These are phyloP conservation scores for Populus davidiana DNA, from an alignment of 345 rosid genomes.

Conservation along the genomic window DNA sequence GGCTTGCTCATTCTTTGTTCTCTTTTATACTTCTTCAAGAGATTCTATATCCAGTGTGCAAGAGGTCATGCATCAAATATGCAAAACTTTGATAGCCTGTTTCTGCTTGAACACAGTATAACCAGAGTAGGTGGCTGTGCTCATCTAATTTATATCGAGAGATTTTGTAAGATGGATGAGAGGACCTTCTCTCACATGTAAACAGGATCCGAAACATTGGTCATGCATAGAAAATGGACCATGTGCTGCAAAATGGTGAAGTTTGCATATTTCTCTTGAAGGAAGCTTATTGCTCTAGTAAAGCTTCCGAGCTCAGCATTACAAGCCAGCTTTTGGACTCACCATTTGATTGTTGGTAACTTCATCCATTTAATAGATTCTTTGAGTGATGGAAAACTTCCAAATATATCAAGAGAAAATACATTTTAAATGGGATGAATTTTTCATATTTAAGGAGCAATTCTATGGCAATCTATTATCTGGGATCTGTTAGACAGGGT, in stretches of 20 bases:
- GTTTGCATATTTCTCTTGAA: neutral
- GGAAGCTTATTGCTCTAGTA: neutral
- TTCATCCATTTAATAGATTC: neutral
- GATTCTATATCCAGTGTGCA: neutral
- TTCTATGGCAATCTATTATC: neutral
- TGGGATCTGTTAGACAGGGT: neutral
- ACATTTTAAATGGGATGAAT: neutral
- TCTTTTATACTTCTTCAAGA: neutral
- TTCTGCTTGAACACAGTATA: neutral
- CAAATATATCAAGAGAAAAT: neutral
- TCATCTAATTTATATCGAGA: neutral
- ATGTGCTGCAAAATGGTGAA: neutral
- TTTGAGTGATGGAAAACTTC: neutral
- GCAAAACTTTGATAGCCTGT: neutral
- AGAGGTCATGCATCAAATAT: neutral
- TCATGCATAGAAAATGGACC: neutral
- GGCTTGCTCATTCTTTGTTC: neutral
- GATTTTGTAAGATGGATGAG: neutral
- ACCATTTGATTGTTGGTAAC: neutral
- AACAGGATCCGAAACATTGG: neutral
- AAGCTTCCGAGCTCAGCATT: neutral
- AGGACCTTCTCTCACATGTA: neutral
- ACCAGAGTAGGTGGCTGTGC: neutral
- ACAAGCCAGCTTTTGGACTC: neutral
- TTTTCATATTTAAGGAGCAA: neutral